These are phyloP conservation scores for Xerocomus spinulosus DNA, from an alignment of 768 basidiomycete species.

Conservation along the genomic window DNA sequence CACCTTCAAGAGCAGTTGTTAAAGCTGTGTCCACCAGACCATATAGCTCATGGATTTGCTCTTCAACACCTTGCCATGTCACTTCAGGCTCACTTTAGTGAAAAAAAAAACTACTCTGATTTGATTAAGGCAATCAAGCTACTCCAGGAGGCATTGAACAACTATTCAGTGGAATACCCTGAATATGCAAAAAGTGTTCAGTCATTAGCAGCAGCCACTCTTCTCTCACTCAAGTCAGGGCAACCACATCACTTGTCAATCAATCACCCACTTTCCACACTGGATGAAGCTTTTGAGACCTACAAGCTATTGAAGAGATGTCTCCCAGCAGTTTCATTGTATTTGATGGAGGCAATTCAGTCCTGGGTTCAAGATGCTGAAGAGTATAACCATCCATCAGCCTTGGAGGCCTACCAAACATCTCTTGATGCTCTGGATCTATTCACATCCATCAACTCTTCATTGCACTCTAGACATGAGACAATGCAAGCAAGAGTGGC, in stretches of 20 bases:
- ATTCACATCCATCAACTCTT: background rate
- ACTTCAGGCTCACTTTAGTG: background rate
- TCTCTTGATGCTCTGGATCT: background rate
- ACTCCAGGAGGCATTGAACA: background rate
- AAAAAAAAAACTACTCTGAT: background rate
- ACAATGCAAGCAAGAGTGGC: background rate
- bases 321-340: background rate
- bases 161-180: background rate
- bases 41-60: background rate
- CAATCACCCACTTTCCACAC: background rate
- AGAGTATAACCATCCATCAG: background rate
- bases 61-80: background rate
- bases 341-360: background rate
- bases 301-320: background rate
- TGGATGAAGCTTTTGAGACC: background rate
- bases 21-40: background rate
- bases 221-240: background rate
- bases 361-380: background rate
- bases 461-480: background rate
- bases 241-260: background rate
- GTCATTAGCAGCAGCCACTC: background rate
- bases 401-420: background rate
- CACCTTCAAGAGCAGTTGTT: background rate
- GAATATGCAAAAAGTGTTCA: background rate
- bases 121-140: background rate